A percentile compares a stretch with the other conserved stretches of the same genome.
Conservation (phyloP, 805 yeast species). For the Wickerhamomyces silvicola region DNA sequence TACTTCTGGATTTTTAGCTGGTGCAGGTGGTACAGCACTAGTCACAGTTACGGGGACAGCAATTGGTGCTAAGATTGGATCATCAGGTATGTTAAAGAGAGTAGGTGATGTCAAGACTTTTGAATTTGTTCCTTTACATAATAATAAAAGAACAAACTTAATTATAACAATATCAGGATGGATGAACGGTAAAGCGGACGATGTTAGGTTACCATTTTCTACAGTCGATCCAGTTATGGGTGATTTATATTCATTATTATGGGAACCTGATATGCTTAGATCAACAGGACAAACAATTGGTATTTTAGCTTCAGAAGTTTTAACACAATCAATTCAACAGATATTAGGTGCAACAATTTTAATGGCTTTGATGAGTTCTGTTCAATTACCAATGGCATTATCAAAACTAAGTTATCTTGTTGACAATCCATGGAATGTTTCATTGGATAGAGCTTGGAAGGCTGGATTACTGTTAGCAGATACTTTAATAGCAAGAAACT, state of each 20-base stretch:
- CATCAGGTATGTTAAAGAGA: conserved; percentile 75
- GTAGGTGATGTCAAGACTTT: conserved; percentile 91
- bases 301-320: conserved; percentile 88
- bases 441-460: conserved; percentile 94
- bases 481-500: conserved; percentile 75
- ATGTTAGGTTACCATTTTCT: conserved; percentile 90
- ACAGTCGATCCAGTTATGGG: conserved; percentile 98
- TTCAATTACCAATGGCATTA: conserved; percentile 87
- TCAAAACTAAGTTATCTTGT: conserved; percentile 83
- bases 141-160: conserved; percentile 80
- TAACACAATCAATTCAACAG: conserved; percentile 91
- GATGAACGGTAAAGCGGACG: conserved; percentile 95
- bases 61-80: conserved; percentile 86
- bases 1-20: conserved; percentile 88
- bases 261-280: conserved; percentile 98
- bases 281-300: conserved; percentile 95
- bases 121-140: conserved; percentile 88
- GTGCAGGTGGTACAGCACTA: conserved; percentile 92
- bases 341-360: conserved; percentile 86
- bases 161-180: conserved; percentile 92
- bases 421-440: conserved; percentile 98
- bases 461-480: conserved; percentile 92
- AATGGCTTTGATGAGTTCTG: conserved; percentile 85
- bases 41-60: conserved; percentile 90
- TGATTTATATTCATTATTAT: conserved; percentile 79